Percentiles rank a stretch among this genome's conserved stretches.
Conservation (phyloP, 495 filamentous ascomycete species). For the Aspergillus coremiiformis region DNA sequence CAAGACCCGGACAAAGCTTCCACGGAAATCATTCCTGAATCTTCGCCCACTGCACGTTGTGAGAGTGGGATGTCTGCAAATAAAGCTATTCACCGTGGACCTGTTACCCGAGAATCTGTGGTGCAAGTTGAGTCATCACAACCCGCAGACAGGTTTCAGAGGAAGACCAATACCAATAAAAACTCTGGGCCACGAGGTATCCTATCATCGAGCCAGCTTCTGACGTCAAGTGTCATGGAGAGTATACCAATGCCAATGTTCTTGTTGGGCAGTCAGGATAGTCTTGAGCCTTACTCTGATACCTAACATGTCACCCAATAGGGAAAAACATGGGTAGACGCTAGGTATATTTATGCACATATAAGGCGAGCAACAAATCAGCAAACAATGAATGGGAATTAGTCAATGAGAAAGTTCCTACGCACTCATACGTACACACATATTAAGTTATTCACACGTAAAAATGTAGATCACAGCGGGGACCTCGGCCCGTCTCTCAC, state of each 20-base stretch:
- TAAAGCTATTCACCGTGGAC: conserved; percentile 14
- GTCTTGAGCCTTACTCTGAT: conserved; percentile 36
- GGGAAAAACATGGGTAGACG: not conserved
- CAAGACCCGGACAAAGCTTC: conserved; percentile 16
- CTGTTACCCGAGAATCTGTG: conserved; percentile 20
- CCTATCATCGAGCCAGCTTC: conserved; percentile 32
- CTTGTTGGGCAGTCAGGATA: conserved; percentile 39
- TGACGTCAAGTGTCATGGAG: conserved; percentile 43
- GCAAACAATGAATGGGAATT: not conserved
- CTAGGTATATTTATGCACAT: conserved; percentile 12
- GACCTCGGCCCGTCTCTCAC: not conserved
- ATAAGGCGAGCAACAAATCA: not conserved
- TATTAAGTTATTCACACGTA: too few species aligned
- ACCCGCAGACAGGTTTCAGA: conserved; percentile 25
- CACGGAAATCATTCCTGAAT: conserved; percentile 37
- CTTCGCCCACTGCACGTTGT: conserved; percentile 27
- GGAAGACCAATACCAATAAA: conserved; percentile 1
- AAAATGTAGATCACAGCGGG: not conserved
- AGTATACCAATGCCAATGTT: conserved; percentile 37
- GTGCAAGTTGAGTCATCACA: conserved; percentile 43
- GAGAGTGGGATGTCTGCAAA: conserved; percentile 8
- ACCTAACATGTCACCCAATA: conserved; percentile 6
- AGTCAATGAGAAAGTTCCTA: not conserved
- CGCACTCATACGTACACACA: too few species aligned
- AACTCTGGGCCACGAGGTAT: conserved; percentile 16